A percentile compares a stretch with the other conserved stretches of the same genome.
Evolutionary conservation across 2,329 filamentous ascomycete genomes (phyloP).

Genomic region (Falciphora oryzae): DNA sequence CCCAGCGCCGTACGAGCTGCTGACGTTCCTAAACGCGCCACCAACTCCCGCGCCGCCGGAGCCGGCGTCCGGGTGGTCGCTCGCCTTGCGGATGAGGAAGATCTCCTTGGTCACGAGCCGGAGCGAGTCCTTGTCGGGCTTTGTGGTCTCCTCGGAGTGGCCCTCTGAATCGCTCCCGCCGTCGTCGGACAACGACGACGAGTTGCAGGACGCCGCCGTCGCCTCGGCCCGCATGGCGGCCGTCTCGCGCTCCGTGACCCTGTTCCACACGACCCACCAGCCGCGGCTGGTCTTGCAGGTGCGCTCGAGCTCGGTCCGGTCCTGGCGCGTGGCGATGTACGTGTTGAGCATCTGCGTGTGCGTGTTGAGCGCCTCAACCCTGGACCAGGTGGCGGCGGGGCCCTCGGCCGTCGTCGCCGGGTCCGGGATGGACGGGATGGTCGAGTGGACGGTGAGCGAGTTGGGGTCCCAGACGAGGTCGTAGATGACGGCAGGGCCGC

Average conservation of each 20-base stretch:
- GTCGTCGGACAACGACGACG: too few species aligned
- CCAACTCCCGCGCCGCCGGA: conserved; percentile 16
- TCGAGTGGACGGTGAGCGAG: conserved; percentile 52
- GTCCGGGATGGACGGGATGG: conserved; percentile 60
- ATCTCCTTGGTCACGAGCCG: conserved; percentile 49
- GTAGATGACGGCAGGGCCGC: conserved; percentile 41
- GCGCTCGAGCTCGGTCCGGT: conserved; percentile 46
- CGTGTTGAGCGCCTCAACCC: conserved; percentile 58
- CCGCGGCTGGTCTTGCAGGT: conserved; percentile 61
- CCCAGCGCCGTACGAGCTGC: conserved; percentile 20
- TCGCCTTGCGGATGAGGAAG: conserved; percentile 53
- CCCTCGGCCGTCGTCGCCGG: conserved; percentile 23
- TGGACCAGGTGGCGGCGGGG: conserved; percentile 40
- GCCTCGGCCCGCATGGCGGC: conserved; percentile 14
- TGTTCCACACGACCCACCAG: conserved; percentile 66
- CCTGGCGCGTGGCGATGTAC: conserved; percentile 39
- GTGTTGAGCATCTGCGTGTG: conserved; percentile 59
- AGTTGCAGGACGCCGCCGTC: background rate
- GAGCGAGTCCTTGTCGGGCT: conserved; percentile 9
- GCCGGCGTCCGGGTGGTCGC: conserved; percentile 42
- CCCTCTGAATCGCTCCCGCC: conserved; percentile 4
- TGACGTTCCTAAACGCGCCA: conserved; percentile 26
- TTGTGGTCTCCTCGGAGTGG: conserved; percentile 5
- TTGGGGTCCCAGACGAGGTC: conserved; percentile 58
- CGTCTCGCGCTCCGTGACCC: conserved; percentile 39